Percentiles rank a stretch among this genome's conserved stretches.
phyloP scores from a whole-genome alignment of 257 asterid genomes.

The Nicotiana paniculata region DNA sequence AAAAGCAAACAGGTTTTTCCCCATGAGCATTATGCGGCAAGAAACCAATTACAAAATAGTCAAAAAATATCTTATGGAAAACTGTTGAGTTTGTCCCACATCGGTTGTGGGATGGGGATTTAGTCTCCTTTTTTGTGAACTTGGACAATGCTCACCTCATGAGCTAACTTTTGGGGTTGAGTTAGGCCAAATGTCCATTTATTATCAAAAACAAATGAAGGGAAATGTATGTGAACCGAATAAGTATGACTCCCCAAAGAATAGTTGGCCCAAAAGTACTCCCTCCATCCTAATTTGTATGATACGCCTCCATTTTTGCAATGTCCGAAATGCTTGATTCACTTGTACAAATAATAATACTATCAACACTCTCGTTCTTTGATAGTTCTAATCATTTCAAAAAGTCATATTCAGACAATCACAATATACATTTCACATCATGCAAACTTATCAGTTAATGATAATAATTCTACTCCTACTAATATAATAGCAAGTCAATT shows the following conservation, averaged over 20 bases:
- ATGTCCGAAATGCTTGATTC: not conserved
- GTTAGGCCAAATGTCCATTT: no score
- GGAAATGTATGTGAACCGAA: not conserved
- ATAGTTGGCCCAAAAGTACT: not conserved
- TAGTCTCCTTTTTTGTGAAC: no score
- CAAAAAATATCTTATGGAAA: not conserved
- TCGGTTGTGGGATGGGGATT: no score
- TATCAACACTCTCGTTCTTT: not conserved
- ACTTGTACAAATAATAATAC: not conserved
- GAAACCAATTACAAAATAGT: slow-evolving; percentile 1
- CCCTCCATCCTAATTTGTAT: not conserved
- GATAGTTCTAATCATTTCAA: not conserved
- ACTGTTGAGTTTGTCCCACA: no score
- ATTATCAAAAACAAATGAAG: not conserved
- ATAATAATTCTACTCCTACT: not conserved
- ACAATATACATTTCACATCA: not conserved
- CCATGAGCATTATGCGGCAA: not conserved
- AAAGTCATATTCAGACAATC: not conserved
- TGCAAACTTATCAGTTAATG: not conserved
- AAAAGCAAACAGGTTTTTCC: not conserved
- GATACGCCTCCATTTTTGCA: not conserved
- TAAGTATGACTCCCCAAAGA: not conserved
- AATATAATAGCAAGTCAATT: not conserved
- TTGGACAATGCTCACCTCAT: no score
- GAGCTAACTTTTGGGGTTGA: no score